Base-by-base conservation (phyloP, 176 grass and related monocot species). In the Juncus inflexus region DNA sequence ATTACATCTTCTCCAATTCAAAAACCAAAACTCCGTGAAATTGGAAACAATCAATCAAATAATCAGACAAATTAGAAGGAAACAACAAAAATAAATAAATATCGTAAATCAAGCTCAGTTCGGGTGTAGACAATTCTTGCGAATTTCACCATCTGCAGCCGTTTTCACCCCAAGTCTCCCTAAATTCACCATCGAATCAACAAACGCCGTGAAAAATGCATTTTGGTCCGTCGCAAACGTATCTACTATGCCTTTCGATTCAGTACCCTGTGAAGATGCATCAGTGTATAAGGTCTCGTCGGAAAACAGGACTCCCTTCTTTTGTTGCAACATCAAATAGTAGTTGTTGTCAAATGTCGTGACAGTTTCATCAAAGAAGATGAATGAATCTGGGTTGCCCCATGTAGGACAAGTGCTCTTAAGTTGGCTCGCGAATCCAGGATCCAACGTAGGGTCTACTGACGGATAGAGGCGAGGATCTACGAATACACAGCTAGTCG, bases 311-410 rank as follows among this genome's bases (percentile, higher is more conserved):
- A 90, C 66, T 7, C 86, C 86, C 49, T 74, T 60, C n/a, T 81
- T 73, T 4, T 67, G 41, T 55, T 79, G 70, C 2, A 95, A 66
- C 70, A 86, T 95, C 65, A 58, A 10, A 78, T 79, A 95, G 78
- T 95, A 95, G 10, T 68, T 19, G 59, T 82, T 82, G 61, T 95
- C 91, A 71, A 95, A 90, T 41, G 71, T 63, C 12, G 19, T 39
- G 52, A 82, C 78, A 1, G 78, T 80, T 8, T 87, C 83, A 58
- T 95, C 91, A 69, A 95, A 82, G 65, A 84, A 63, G 61, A 85
- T 72, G 12, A 74, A 81, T 58, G 74, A 65, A 50, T 74, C 72
- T 14, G 64, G 40, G 64, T 53, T 66, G 12, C 81, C 74, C 37
- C 50, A 57, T 4, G 2, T 63, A n/a, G 86, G 80, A 65, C 86